Evolutionary conservation across 768 basidiomycete genomes (phyloP), one percentile per base, ranked within the genome.

Genomic region (Sistotremastrum niveocremeum): DNA sequence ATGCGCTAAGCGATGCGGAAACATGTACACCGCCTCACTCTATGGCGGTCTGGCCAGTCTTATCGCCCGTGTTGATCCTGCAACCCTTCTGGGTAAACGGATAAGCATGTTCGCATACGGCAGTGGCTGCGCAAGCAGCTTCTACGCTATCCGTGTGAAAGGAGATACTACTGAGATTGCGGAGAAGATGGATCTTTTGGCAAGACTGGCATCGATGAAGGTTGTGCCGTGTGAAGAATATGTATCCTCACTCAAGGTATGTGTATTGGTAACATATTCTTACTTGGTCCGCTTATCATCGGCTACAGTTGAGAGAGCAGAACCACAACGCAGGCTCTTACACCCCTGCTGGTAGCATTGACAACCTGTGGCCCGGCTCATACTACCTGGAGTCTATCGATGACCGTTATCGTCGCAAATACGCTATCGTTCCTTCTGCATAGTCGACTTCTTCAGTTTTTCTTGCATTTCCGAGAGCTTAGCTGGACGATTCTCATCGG

Each of bases 21-120:
- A 99, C 78, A 94, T 91, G 84, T 97, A 99, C 74, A 94, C 95
- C 8, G 95, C 84, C 9, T 93, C 89, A 10, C 72, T 99, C 7
- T 98, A 93, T 60, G 91, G 89, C 39, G 91, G 90, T 54, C 78
- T 99, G 49, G 85, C 93, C 36, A 89, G 86, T 6, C 70, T 98
- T 31, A 59, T 99, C 38, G 75, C 84, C 39, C 71, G 72, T 29
- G 76, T 87, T 36, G 77, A 80, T 55, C 80, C 86, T 6, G 62
- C 73, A 5, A 71, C 77, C 52, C 70, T 93, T 45, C 64, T 70
- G 56, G 81, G 77, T 66, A 95, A 91, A 73, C 81, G 91, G 30
- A 71, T 94, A 59, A 82, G 80, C 56, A 72, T 98, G 73, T 99
- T 90, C 71, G 88, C 88, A n/a, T 99, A 91, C 62, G 95, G 95